phyloP scores from a whole-genome alignment of 495 filamentous ascomycete genomes.

The Xylaria nigripes region DNA sequence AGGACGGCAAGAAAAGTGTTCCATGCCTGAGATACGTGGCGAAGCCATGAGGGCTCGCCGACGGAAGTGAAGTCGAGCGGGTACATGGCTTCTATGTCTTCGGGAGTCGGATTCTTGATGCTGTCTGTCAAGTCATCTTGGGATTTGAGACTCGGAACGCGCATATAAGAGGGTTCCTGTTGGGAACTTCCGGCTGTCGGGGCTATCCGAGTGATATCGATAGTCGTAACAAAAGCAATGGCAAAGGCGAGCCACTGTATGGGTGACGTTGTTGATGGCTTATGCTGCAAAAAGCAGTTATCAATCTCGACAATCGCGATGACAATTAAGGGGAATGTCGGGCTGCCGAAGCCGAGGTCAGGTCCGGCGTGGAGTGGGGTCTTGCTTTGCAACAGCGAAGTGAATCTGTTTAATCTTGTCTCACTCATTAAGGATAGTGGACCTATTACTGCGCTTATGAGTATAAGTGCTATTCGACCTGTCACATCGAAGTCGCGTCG shows the following conservation, averaged over 20 bases:
- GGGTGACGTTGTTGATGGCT: constrained; percentile 4
- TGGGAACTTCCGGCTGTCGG: neutral
- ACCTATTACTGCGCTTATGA: constrained; percentile 3
- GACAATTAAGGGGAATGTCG: constrained; percentile 3
- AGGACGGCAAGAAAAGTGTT: neutral
- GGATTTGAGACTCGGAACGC: neutral
- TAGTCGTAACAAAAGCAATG: constrained; percentile 3
- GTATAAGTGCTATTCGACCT: neutral
- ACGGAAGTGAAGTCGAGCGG: neutral
- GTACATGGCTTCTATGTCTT: constrained; percentile 7
- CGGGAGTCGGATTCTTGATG: neutral
- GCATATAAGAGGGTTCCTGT: neutral
- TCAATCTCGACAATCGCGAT: constrained; percentile 9
- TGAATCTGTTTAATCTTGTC: constrained; percentile 3
- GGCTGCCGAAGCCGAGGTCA: constrained; percentile 3
- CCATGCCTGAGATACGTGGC: constrained; percentile 4
- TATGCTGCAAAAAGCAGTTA: constrained; percentile 4
- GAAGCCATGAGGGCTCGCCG: neutral
- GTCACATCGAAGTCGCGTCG: constrained; percentile 8
- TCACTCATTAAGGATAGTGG: constrained; percentile 5
- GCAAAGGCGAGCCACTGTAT: constrained; percentile 7
- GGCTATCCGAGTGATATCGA: neutral
- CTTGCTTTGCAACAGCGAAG: constrained; percentile 1
- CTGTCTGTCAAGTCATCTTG: neutral
- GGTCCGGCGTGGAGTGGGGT: neutral